Base-by-base conservation (phyloP, 139 green algal genomes). In the Chlorella ohadii region DNA sequence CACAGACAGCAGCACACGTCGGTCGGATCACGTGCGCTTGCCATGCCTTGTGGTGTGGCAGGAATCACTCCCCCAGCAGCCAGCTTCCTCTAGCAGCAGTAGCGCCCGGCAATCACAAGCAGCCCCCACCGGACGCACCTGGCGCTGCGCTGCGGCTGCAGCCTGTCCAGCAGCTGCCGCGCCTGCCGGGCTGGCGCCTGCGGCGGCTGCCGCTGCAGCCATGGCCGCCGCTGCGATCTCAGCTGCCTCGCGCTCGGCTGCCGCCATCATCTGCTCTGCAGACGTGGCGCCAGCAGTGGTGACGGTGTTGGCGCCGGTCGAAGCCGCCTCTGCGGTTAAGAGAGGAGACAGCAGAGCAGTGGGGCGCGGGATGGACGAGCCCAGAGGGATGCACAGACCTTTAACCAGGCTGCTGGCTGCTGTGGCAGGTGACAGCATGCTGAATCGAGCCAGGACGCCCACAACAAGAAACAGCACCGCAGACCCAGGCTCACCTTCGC, bases 241-340 rank as follows among this genome's bases (percentile, higher is more conserved):
- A 31, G 64, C 16, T 1, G 31, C 38, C 39, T 78, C 27, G 9
- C 41, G 28, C 13, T 22, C 72, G 41, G 47, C 70, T 33, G 39
- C 51, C 7, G 27, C 33, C n/a, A 51, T 34, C 33, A 51, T 47
- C 33, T 67, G 74, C n/a, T 41, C 51, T 1, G 15, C 33, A 56
- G 74, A 31, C 0, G 74, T 36, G 33, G n/a, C 33, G 74, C 51
- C 22, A n/a, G 9, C 33, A 27, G 51, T 67, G 51, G 51, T 41
- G 36, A 36, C 34, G 0, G 63, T 72, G 75, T 81, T 71, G 34
- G 63, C 57, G 13, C 75, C 75, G 11, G 64, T 81, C 57, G 75
- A 81, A 6, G 57, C 75, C 23, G 34, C 74, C 51, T 80, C 51
- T 63, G 44, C 15, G 39, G 38, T 28, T 1, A 33, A 9, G 28